phyloP scores from a whole-genome alignment of 768 basidiomycete species.

The Rhodotorula babjevae region DNA sequence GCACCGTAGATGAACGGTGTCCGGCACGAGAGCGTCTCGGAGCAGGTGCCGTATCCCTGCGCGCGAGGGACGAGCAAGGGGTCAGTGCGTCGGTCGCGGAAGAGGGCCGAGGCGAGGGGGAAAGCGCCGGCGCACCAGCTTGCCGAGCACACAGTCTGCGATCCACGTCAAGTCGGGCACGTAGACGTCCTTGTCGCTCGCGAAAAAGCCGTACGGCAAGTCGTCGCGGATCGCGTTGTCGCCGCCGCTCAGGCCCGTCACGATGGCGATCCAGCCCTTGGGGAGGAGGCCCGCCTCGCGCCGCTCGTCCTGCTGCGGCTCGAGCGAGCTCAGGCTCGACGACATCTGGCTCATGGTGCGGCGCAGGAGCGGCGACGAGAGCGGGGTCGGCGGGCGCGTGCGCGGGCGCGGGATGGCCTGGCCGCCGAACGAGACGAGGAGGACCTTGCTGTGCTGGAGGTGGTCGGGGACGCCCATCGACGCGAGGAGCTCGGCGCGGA shows the following conservation, averaged over 20 bases:
- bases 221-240: slow-evolving; percentile 52
- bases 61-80: not conserved
- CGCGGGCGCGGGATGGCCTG: slow-evolving; percentile 56
- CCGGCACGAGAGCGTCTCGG: slow-evolving; percentile 69
- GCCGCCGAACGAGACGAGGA: slow-evolving; percentile 75
- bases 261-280: slow-evolving; percentile 69
- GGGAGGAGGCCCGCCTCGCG: slow-evolving; percentile 54
- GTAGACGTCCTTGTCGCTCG: slow-evolving; percentile 70
- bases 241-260: slow-evolving; percentile 64
- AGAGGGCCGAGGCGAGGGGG: too few species aligned
- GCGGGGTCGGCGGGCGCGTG: slow-evolving; percentile 34
- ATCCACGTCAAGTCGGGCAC: slow-evolving; percentile 75
- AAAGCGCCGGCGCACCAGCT: slow-evolving; percentile 53
- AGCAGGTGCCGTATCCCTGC: slow-evolving; percentile 77
- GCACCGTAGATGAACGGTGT: slow-evolving; percentile 74
- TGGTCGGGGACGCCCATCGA: slow-evolving; percentile 59
- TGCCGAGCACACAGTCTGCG: slow-evolving; percentile 70
- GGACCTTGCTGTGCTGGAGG: slow-evolving; percentile 59
- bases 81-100: not conserved
- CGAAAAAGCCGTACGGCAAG: slow-evolving; percentile 66
- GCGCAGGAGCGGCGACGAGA: slow-evolving; percentile 15
- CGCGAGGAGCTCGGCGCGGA: slow-evolving; percentile 57
- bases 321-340: slow-evolving; percentile 5
- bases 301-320: slow-evolving; percentile 40
- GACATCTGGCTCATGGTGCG: not conserved